Conservation (phyloP, 768 basidiomycete genomes). For the Rickenella mellea region DNA sequence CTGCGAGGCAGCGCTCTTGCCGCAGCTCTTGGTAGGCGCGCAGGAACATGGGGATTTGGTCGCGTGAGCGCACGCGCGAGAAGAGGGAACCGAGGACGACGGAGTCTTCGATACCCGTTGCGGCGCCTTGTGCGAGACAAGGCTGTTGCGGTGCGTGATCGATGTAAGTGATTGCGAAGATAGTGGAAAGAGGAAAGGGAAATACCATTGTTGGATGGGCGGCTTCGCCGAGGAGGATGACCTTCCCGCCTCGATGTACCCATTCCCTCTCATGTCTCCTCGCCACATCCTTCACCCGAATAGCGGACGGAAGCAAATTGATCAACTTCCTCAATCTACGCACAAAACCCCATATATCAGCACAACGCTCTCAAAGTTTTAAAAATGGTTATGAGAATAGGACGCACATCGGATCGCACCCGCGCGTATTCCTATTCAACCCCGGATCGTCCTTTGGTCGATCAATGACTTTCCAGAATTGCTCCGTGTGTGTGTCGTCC, state of each 20-base stretch:
- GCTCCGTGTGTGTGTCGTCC: too few relatives aligned
- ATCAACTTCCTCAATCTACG: constrained; percentile 26
- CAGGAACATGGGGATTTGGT: constrained; percentile 42
- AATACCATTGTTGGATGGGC: constrained; percentile 48
- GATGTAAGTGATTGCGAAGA: background rate
- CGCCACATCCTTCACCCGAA: constrained; percentile 27
- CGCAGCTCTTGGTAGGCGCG: constrained; percentile 51
- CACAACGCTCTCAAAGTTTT: constrained; percentile 18
- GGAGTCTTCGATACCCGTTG: constrained; percentile 52
- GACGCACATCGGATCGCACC: background rate
- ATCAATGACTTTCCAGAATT: too few relatives aligned
- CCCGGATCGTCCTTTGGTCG: too few relatives aligned
- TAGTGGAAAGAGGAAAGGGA: constrained; percentile 6
- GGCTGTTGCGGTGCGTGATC: constrained; percentile 25
- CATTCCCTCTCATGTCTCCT: constrained; percentile 32
- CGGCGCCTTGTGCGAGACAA: constrained; percentile 40
- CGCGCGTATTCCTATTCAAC: too few relatives aligned
- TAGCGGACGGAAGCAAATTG: constrained; percentile 22
- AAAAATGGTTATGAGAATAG: background rate
- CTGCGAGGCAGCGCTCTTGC: constrained; percentile 37
- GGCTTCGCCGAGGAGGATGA: constrained; percentile 51
- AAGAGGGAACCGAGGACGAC: constrained; percentile 53
- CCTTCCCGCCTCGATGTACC: constrained; percentile 36
- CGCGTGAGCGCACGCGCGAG: constrained; percentile 33
- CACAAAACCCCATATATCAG: too few relatives aligned